Conservation (phyloP, 257 asterid genomes). For the Gardenia jasminoides region DNA sequence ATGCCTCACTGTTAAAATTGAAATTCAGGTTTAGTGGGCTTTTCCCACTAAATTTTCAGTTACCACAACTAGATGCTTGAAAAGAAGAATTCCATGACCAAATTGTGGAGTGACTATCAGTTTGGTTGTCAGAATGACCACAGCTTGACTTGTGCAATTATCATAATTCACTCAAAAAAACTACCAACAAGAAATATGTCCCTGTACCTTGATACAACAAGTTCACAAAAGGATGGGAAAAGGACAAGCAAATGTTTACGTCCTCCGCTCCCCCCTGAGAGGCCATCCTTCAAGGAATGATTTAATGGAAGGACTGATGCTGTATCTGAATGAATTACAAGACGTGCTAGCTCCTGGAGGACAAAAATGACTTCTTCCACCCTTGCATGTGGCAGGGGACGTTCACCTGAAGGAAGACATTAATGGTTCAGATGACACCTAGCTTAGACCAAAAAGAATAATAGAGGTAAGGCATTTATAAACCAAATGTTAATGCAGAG, state of each 20-base stretch:
- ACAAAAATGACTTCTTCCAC: slow-evolving; percentile 81
- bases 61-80: background rate
- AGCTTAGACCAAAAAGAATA: slow-evolving; percentile 7
- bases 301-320: slow-evolving; percentile 68
- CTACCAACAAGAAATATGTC: background rate
- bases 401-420: slow-evolving; percentile 54
- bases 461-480: slow-evolving; percentile 5
- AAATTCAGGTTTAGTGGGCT: background rate
- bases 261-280: slow-evolving; percentile 37
- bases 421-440: slow-evolving; percentile 3
- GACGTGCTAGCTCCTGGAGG: slow-evolving; percentile 81
- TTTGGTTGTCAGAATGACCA: background rate
- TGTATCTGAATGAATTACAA: slow-evolving; percentile 75
- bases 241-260: slow-evolving; percentile 83
- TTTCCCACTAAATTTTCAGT: background rate
- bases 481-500: background rate
- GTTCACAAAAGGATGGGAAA: slow-evolving; percentile 88
- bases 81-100: background rate
- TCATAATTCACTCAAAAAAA: background rate
- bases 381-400: slow-evolving; percentile 77
- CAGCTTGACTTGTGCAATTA: background rate
- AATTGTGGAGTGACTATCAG: background rate
- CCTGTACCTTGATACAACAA: slow-evolving; percentile 81
- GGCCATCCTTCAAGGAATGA: slow-evolving; percentile 52
- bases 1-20: background rate